phyloP scores from a whole-genome alignment of 2,329 filamentous ascomycete genomes.

The Huntiella moniliformis region DNA sequence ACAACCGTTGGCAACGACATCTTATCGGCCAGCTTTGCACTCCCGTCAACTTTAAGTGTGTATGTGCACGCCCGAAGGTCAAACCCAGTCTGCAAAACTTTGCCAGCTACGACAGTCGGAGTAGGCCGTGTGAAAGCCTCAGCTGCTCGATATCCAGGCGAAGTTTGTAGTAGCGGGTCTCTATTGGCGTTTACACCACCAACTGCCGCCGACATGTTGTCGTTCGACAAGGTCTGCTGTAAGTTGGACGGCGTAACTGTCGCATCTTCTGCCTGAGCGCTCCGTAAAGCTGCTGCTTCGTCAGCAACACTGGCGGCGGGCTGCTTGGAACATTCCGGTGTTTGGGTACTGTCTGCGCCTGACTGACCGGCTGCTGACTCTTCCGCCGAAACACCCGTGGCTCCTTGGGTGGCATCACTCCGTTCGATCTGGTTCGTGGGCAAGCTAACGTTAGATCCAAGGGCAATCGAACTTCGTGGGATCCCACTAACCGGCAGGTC shows the following conservation, averaged over 20 bases:
- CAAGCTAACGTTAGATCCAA: conserved; percentile 9
- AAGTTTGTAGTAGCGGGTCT: conserved; percentile 38
- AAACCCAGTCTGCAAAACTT: conserved; percentile 55
- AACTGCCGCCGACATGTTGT: conserved; percentile 40
- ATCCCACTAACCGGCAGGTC: conserved; percentile 33
- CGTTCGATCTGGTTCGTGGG: neutral
- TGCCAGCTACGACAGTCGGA: conserved; percentile 56
- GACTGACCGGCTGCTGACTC: neutral
- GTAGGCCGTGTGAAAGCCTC: conserved; percentile 84
- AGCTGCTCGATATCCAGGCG: conserved; percentile 66
- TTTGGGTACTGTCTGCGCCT: neutral
- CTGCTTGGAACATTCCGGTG: neutral
- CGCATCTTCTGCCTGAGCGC: conserved; percentile 24
- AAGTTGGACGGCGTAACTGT: conserved; percentile 59
- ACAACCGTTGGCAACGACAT: conserved; percentile 54
- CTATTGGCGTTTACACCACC: conserved; percentile 17
- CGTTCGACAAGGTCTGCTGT: conserved; percentile 50
- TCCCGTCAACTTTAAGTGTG: conserved; percentile 43
- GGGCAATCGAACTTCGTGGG: conserved; percentile 15
- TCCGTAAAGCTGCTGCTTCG: neutral
- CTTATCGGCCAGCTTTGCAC: conserved; percentile 26
- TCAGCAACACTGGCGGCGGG: too few species aligned
- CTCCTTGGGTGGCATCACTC: neutral
- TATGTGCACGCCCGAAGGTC: conserved; percentile 67
- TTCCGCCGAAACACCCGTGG: conserved; percentile 1